phyloP scores from a whole-genome alignment of 169 alveolate species.

The Cryptosporidium felis region DNA sequence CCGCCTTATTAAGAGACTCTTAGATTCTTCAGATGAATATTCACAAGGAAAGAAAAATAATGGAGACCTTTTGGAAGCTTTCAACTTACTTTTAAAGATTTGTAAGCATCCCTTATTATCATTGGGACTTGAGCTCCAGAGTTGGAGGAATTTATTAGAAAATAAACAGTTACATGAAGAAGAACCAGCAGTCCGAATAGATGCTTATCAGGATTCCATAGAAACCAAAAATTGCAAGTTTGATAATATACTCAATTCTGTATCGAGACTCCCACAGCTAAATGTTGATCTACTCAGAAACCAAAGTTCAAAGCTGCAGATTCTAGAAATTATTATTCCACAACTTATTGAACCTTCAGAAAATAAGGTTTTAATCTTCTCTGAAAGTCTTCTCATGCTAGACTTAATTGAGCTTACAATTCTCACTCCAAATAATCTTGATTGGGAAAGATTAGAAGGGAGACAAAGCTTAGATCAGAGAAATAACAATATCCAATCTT shows the following conservation, averaged over 20 bases:
- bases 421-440: conserved; percentile 35
- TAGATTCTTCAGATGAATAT: conserved; percentile 3
- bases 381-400: conserved; percentile 43
- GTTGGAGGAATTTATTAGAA: conserved; percentile 26
- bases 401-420: conserved; percentile 41
- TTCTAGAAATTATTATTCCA: conserved; percentile 12
- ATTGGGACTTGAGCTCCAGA: conserved; percentile 24
- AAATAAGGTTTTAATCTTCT: conserved; percentile 4
- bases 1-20: conserved; percentile 1
- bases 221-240: not conserved
- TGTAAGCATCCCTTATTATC: conserved; percentile 77
- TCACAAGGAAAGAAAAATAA: conserved; percentile 29
- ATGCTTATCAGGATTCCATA: not conserved
- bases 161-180: not conserved
- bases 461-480: conserved; percentile 17
- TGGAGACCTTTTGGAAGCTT: conserved; percentile 62
- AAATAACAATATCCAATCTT: not conserved
- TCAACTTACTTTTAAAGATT: conserved; percentile 71
- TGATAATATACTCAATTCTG: not conserved
- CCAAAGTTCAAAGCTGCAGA: conserved; percentile 50
- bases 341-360: not conserved
- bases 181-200: conserved; percentile 30
- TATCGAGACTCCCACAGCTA: conserved; percentile 14
- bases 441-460: conserved; percentile 59
- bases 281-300: conserved; percentile 34